phyloP scores from a whole-genome alignment of 2,329 filamentous ascomycete genomes.

The Arthrobotrys musiformis region DNA sequence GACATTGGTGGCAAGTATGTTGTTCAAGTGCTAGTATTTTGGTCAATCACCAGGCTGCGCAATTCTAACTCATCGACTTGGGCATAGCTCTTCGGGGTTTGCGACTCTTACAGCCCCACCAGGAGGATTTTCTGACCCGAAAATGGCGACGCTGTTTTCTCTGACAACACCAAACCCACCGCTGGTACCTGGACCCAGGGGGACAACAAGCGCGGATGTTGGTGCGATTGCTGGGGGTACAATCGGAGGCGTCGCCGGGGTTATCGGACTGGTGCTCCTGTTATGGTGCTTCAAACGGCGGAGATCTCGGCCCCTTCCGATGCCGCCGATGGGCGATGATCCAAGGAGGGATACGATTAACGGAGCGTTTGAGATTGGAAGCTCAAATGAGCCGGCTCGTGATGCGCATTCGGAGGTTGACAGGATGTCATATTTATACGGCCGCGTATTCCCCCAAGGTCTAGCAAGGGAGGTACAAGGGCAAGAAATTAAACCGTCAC shows the following conservation, averaged over 20 bases:
- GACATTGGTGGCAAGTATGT: slow-evolving; percentile 46
- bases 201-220: not conserved
- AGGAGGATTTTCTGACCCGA: slow-evolving; percentile 22
- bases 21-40: too few relatives aligned
- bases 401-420: too few relatives aligned
- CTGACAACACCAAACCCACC: slow-evolving; percentile 17
- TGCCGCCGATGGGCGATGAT: slow-evolving; percentile 17
- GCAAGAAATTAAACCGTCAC: slow-evolving; percentile 19
- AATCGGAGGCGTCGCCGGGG: slow-evolving; percentile 4
- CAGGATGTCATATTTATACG: not conserved
- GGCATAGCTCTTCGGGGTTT: slow-evolving; percentile 34
- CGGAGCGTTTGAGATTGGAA: slow-evolving; percentile 29
- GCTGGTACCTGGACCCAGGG: not conserved
- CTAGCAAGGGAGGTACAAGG: not conserved
- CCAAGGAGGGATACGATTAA: slow-evolving; percentile 23
- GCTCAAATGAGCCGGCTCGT: not conserved
- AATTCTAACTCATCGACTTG: not conserved
- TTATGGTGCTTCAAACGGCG: slow-evolving; percentile 16
- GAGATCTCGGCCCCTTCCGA: not conserved
- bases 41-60: not conserved
- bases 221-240: slow-evolving; percentile 35
- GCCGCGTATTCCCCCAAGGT: not conserved
- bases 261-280: slow-evolving; percentile 4
- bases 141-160: slow-evolving; percentile 14
- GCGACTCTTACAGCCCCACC: slow-evolving; percentile 30